phyloP scores from a whole-genome alignment of 108 stramenopile species.

The Mediolabrus comicus region DNA sequence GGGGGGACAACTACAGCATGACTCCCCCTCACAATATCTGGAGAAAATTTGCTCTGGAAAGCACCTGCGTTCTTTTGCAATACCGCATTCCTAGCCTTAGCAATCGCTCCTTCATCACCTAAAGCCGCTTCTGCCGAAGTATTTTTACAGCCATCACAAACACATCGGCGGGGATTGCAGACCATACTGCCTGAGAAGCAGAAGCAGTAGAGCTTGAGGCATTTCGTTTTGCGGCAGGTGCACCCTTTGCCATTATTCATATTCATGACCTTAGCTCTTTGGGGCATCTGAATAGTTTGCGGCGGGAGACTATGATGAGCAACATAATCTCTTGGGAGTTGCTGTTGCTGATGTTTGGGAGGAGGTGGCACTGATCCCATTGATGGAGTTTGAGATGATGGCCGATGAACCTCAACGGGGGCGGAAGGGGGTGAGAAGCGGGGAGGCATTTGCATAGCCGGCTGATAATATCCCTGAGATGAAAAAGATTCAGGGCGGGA shows the following conservation, averaged over 20 bases:
- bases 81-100: constrained; percentile 47
- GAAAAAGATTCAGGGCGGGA: not conserved
- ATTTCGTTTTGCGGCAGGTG: constrained; percentile 55
- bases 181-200: constrained; percentile 76
- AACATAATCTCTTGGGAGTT: not conserved
- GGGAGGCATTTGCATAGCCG: not conserved
- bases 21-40: not conserved
- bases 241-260: constrained; percentile 20
- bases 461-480: not conserved
- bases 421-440: not conserved
- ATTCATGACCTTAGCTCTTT: not conserved
- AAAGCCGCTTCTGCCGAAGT: constrained; percentile 36
- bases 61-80: constrained; percentile 76
- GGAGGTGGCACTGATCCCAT: not conserved
- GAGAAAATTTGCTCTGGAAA: constrained; percentile 70
- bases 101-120: constrained; percentile 44
- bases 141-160: constrained; percentile 74
- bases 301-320: not conserved
- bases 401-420: not conserved
- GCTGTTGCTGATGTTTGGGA: not conserved
- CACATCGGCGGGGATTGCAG: constrained; percentile 61
- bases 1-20: not conserved
- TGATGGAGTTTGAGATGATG: not conserved
- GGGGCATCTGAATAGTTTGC: not conserved
- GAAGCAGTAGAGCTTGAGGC: constrained; percentile 88